Evolutionary conservation across 2,329 filamentous ascomycete genomes (phyloP), one percentile per base, ranked within the genome.

Genomic region (Gliomastix tumulicola): DNA sequence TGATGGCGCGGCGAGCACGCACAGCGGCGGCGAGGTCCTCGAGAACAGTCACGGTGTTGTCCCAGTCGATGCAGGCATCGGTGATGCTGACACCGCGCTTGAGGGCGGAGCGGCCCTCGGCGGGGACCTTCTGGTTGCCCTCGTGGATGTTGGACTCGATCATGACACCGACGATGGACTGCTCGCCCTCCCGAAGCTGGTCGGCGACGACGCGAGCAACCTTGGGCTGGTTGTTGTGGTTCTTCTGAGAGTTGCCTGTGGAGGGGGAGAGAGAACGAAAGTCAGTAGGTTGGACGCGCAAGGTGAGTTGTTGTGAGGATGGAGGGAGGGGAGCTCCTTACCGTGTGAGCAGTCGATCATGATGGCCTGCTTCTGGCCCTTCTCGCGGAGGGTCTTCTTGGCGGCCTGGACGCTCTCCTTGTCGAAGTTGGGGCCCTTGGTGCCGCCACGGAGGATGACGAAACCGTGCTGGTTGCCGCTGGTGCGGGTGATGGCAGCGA

Each of bases 331-430:
- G 21, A 32, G 13, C 21, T 57, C 10, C 76, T 39, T 67, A 88
- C 85, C 92, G 59, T 98, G 92, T 17, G 89, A 96, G 74, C 92
- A 98, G 65, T 98, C 92, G 40, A 98, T 80, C 92, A 98, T 98
- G 66, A 98, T 83, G 45, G 89, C 84, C 63, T 88, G 75, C 54
- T 82, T 83, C 59, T 92, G 84, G 41, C 81, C 81, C 76, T 95
- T 94, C 65, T 86, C 84, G 46, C 64, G 68, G 52, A 98, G 65
- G 3, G 79, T 79, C 58, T 89, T 84, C 60, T 90, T 86, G 20
- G 85, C 85, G 36, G 69, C 71, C 59, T 82, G 77, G 49, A 98
- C 84, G 57, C 74, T 94, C 50, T 85, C 83, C 53, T 79, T 80
- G 69, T 96, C 89, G 61, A 81, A 98, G 71, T 98, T 98, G 49